Conservation (phyloP, 495 filamentous ascomycete genomes). For the Usnea hakonensis region DNA sequence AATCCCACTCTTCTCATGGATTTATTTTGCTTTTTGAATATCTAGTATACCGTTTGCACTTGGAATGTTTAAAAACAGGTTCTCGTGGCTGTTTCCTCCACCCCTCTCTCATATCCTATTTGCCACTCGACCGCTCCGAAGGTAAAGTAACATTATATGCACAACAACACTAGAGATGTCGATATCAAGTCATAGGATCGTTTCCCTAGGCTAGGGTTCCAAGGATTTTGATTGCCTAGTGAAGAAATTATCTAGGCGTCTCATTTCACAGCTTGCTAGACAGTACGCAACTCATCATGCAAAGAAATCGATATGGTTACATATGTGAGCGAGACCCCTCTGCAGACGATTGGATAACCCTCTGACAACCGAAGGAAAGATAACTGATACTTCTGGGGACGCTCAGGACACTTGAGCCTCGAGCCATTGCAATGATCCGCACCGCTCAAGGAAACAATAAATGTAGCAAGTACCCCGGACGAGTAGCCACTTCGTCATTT, state of each 20-base stretch:
- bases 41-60: background rate
- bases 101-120: background rate
- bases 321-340: background rate
- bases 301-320: no score
- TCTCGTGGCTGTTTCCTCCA: background rate
- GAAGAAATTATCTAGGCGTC: background rate
- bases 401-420: no score
- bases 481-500: no score
- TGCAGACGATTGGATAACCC: background rate
- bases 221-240: background rate
- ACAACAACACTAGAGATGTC: background rate
- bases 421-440: no score
- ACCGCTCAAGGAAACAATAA: no score
- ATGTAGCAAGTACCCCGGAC: no score
- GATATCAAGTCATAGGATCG: background rate
- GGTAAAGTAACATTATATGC: no score
- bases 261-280: background rate
- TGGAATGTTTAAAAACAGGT: background rate
- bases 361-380: no score
- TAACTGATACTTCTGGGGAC: no score
- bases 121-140: no score
- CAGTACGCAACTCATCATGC: no score
- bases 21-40: conserved; percentile 8
- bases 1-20: conserved; percentile 12
- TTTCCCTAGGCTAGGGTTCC: background rate